Conservation (phyloP, 2,329 filamentous ascomycete species). For the Sporothrix brunneoviolacea region DNA sequence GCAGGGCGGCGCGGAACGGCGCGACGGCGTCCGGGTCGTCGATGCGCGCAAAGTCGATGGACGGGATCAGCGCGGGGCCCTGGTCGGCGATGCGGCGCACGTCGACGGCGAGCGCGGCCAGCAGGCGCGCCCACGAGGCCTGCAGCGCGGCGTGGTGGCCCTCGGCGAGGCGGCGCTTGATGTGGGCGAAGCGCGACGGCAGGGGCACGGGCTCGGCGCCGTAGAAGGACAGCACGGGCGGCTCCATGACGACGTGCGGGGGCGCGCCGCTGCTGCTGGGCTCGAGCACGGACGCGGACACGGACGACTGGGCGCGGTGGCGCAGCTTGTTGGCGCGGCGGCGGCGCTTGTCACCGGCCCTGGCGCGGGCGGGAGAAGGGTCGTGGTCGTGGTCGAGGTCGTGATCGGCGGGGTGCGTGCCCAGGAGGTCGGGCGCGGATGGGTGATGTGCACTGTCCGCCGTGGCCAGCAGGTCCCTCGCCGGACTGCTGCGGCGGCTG, state of each 20-base stretch:
- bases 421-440: background rate
- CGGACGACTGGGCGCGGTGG: slow-evolving; percentile 2
- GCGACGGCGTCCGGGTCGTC: slow-evolving; percentile 40
- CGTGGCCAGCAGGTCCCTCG: background rate
- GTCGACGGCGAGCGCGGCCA: slow-evolving; percentile 45
- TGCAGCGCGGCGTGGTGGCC: slow-evolving; percentile 49
- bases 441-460: background rate
- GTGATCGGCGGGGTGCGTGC: background rate
- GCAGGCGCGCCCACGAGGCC: slow-evolving; percentile 48
- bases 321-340: slow-evolving; percentile 4
- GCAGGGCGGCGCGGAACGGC: slow-evolving; percentile 50
- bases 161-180: slow-evolving; percentile 48
- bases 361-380: background rate
- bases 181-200: slow-evolving; percentile 49
- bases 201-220: slow-evolving; percentile 51
- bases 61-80: slow-evolving; percentile 48
- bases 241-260: slow-evolving; percentile 39
- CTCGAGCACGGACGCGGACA: too few species aligned
- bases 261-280: too few species aligned
- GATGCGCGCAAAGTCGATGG: slow-evolving; percentile 48
- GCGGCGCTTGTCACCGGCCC: background rate
- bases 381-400: background rate
- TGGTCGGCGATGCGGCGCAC: slow-evolving; percentile 32
- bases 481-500: slow-evolving; percentile 2
- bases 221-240: slow-evolving; percentile 50